Evolutionary conservation across 495 filamentous ascomycete genomes (phyloP).

Genomic region (Cercophora samala): DNA sequence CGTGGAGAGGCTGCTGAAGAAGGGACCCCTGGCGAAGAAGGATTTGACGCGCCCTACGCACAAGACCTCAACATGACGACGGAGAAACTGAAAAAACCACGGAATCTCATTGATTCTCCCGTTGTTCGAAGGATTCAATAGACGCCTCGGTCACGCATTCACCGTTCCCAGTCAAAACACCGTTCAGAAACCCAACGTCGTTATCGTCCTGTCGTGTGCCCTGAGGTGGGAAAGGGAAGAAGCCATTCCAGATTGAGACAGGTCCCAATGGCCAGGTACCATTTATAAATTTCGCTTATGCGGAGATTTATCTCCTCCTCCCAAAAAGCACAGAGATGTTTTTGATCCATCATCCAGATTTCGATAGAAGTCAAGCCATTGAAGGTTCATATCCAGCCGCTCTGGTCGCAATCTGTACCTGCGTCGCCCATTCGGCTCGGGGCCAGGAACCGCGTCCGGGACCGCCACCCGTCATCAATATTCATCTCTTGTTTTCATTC

Average conservation of each 20-base stretch:
- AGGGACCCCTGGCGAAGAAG: neutral
- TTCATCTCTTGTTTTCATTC: constrained; percentile 14
- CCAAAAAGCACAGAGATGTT: neutral
- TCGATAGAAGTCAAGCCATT: constrained; percentile 1
- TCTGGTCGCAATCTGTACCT: constrained; percentile 21
- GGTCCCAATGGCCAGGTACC: neutral
- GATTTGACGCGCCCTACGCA: neutral
- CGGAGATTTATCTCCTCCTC: neutral
- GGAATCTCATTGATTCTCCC: neutral
- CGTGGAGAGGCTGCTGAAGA: constrained; percentile 13
- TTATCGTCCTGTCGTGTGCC: neutral
- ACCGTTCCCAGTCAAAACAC: neutral
- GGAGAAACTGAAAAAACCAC: neutral
- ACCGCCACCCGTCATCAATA: constrained; percentile 11
- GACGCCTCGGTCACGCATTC: neutral
- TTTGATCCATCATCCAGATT: neutral
- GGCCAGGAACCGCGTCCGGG: neutral
- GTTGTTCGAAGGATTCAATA: neutral
- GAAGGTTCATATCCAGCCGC: constrained; percentile 1
- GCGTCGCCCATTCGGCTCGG: constrained; percentile 13
- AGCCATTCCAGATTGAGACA: constrained; percentile 1
- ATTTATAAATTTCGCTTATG: constrained; percentile 4
- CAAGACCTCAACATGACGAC: neutral
- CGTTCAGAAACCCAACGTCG: neutral
- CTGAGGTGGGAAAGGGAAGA: neutral